Evolutionary conservation across 2,329 filamentous ascomycete species (phyloP).

Genomic region (Aspergillus hortae): DNA sequence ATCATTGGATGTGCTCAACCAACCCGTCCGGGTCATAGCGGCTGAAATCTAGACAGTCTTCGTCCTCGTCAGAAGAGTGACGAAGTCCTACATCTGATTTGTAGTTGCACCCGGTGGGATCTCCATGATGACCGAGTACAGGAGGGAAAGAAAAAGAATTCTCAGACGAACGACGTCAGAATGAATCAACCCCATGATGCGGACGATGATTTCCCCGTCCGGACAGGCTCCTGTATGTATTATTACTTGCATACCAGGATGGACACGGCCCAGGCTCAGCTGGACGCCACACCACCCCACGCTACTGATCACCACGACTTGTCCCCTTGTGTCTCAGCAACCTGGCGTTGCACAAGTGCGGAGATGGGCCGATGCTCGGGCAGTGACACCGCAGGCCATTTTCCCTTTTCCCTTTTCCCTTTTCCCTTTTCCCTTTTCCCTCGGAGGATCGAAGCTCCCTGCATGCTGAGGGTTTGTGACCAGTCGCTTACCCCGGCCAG

Average conservation of each 20-base stretch:
- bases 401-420: conserved; percentile 8
- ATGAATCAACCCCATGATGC: neutral
- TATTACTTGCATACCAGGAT: conserved; percentile 20
- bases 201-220: conserved; percentile 8
- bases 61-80: neutral
- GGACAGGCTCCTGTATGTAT: conserved; percentile 13
- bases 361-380: conserved; percentile 11
- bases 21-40: neutral
- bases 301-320: conserved; percentile 10
- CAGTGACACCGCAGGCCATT: conserved; percentile 13
- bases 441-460: conserved; percentile 10
- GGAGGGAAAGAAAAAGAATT: too few species aligned
- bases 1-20: neutral
- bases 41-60: neutral
- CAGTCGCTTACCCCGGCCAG: conserved; percentile 4
- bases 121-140: too few species aligned
- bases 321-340: conserved; percentile 5
- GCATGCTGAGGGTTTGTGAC: conserved; percentile 9
- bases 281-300: conserved; percentile 19
- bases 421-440: conserved; percentile 10
- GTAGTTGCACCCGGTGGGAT: too few species aligned
- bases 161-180: too few species aligned
- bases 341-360: conserved; percentile 6
- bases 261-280: conserved; percentile 20
- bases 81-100: neutral